Percentiles rank a stretch among this genome's conserved stretches.
These are phyloP conservation scores for Candida palmyrensis DNA, from an alignment of 805 yeast species.

Conservation along the genomic window DNA sequence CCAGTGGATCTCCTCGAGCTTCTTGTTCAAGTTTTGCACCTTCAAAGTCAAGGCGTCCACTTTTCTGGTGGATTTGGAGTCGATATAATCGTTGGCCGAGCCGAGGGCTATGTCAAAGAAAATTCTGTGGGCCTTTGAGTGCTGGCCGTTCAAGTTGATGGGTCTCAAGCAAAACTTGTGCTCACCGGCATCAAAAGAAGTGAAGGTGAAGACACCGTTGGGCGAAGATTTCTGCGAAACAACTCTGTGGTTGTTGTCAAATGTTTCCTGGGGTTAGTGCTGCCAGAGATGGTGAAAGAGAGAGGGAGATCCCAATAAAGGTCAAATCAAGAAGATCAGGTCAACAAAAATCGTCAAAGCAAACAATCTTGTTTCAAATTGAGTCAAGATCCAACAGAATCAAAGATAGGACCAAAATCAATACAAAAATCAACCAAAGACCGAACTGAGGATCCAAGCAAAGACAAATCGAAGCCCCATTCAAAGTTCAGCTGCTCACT, in stretches of 20 bases:
- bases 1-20: conserved; percentile 36
- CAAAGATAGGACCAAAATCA: no score
- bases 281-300: no score
- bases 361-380: no score
- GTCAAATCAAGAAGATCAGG: no score
- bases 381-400: neutral
- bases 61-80: conserved; percentile 54
- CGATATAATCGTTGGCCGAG: conserved; percentile 56
- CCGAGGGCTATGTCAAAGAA: conserved; percentile 70
- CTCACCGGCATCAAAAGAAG: conserved; percentile 79
- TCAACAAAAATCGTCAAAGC: no score
- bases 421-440: no score
- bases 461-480: conserved; percentile 1
- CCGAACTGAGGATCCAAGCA: no score
- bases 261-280: no score
- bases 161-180: conserved; percentile 73
- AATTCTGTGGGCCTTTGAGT: conserved; percentile 58
- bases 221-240: conserved; percentile 59
- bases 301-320: no score
- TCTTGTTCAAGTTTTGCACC: conserved; percentile 33
- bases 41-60: conserved; percentile 36
- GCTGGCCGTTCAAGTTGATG: conserved; percentile 63
- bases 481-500: no score
- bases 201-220: conserved; percentile 69
- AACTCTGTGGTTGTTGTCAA: conserved; percentile 79